phyloP scores from a whole-genome alignment of 2,329 filamentous ascomycete genomes.

The Xylaria sp. region DNA sequence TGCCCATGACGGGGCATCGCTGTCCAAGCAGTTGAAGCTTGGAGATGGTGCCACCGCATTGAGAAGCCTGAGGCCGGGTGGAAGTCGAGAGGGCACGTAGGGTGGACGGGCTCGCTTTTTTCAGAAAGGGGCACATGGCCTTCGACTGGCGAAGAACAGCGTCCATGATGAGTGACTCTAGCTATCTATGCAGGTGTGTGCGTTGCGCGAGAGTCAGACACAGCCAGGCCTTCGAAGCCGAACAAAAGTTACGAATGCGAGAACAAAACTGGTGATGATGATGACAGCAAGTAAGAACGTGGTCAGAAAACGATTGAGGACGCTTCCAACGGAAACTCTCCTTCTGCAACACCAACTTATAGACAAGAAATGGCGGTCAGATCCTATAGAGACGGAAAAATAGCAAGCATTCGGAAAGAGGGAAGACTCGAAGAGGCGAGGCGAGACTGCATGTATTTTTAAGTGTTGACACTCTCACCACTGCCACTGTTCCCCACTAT shows the following conservation, averaged over 20 bases:
- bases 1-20: conserved; percentile 98
- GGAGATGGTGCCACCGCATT: conserved; percentile 92
- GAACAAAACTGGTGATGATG: background rate
- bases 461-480: conserved; percentile 15
- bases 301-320: conserved; percentile 9
- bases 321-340: conserved; percentile 19
- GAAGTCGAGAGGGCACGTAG: conserved; percentile 88
- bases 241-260: background rate
- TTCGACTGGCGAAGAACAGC: conserved; percentile 93
- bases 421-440: conserved; percentile 20
- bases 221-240: background rate
- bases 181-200: background rate
- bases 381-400: background rate
- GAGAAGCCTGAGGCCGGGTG: conserved; percentile 71
- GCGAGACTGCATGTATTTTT: conserved; percentile 23
- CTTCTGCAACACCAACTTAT: conserved; percentile 5
- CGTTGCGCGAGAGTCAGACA: background rate
- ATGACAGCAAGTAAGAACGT: conserved; percentile 3
- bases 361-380: background rate
- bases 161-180: conserved; percentile 73
- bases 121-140: conserved; percentile 96
- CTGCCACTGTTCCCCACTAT: conserved; percentile 13
- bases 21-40: conserved; percentile 94
- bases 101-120: conserved; percentile 90
- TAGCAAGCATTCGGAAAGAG: conserved; percentile 5